These are phyloP conservation scores for Betula pendula DNA, from an alignment of 306 rosid species.

Conservation along the genomic window DNA sequence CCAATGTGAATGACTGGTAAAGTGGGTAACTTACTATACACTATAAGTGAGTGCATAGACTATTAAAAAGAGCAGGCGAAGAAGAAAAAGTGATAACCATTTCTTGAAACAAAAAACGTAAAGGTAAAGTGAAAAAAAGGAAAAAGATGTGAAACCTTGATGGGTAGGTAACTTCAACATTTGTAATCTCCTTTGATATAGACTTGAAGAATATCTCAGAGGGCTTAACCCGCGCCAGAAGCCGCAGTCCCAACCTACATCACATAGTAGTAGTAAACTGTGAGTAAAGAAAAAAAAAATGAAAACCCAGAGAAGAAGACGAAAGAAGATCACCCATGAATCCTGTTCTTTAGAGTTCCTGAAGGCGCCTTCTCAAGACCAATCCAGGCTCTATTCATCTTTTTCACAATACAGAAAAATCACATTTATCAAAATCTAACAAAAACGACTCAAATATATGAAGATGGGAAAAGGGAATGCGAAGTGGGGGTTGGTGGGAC, in stretches of 20 bases:
- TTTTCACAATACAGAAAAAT: constrained; percentile 11
- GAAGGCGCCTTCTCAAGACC: constrained; percentile 69
- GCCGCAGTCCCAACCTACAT: constrained; percentile 73
- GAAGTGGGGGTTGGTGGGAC: background rate
- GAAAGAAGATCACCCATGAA: constrained; percentile 59
- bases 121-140: constrained; percentile 1
- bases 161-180: constrained; percentile 78
- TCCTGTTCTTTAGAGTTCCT: constrained; percentile 67
- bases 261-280: constrained; percentile 3
- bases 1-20: background rate
- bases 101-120: background rate
- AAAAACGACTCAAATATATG: background rate
- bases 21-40: background rate
- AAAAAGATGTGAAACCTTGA: constrained; percentile 59
- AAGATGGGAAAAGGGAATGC: background rate
- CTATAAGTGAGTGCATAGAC: background rate
- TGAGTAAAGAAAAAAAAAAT: background rate
- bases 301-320: background rate
- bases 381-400: constrained; percentile 87
- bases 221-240: constrained; percentile 80
- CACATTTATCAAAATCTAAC: background rate
- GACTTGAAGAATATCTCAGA: constrained; percentile 88
- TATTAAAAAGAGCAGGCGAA: background rate
- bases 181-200: constrained; percentile 69
- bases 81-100: background rate